Percentiles rank a stretch among this genome's conserved stretches.
Evolutionary conservation across 1,284 basidiomycete genomes (phyloP).

Genomic region (Trametes hirsuta): DNA sequence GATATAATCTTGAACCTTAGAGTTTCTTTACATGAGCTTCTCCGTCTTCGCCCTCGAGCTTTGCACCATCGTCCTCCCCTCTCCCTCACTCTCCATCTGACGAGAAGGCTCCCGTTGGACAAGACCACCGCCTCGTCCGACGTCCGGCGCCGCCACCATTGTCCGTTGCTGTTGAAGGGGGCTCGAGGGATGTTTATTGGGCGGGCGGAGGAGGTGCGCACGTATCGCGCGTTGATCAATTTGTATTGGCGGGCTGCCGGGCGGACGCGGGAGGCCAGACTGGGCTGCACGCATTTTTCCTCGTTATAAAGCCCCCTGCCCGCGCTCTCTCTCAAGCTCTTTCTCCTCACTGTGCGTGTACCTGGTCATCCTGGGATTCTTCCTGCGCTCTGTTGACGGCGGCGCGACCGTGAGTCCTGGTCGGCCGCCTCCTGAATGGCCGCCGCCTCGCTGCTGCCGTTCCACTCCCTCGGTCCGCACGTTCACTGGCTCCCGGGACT

Average conservation of each 20-base stretch:
- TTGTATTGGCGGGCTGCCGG: conserved; percentile 11
- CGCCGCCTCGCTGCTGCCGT: not conserved
- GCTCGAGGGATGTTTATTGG: not conserved
- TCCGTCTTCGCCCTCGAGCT: too few relatives aligned
- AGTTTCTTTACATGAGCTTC: too few relatives aligned
- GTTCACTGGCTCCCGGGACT: not conserved
- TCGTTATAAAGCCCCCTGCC: conserved; percentile 1
- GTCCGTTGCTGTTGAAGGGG: not conserved
- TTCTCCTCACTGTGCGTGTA: not conserved
- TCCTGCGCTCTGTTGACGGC: not conserved
- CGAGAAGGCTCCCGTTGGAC: too few relatives aligned
- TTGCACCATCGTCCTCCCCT: too few relatives aligned
- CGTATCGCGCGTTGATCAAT: conserved; percentile 14
- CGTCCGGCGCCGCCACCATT: not conserved
- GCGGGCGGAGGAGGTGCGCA: not conserved
- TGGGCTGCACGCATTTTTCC: conserved; percentile 2
- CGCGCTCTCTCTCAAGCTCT: not conserved
- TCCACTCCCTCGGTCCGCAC: conserved; percentile 1
- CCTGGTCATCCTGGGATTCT: not conserved
- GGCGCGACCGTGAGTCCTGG: not conserved
- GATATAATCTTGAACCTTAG: too few relatives aligned
- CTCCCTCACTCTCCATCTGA: too few relatives aligned
- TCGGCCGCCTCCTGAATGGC: not conserved
- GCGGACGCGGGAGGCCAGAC: conserved; percentile 3
- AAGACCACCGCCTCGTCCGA: not conserved